Evolutionary conservation across 257 asterid genomes (phyloP).

Genomic region (Galeopsis tetrahit): DNA sequence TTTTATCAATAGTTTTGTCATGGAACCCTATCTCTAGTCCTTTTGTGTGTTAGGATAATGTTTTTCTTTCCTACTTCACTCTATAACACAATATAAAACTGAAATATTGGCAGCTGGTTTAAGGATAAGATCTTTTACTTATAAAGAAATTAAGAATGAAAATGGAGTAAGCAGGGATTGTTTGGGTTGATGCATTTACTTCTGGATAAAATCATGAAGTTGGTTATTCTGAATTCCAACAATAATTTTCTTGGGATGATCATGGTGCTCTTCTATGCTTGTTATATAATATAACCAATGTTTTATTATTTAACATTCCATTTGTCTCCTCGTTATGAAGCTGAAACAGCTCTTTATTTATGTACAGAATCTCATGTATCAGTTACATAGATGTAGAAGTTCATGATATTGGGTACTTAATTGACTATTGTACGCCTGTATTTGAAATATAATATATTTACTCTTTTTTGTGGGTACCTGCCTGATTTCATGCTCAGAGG

Average conservation of each 20-base stretch:
- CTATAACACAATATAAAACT: neutral
- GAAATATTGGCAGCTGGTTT: conserved; percentile 12
- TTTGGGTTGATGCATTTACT: conserved; percentile 8
- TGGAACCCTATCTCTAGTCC: neutral
- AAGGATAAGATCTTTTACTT: neutral
- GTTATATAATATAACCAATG: neutral
- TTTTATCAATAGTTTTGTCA: neutral
- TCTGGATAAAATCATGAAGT: conserved; percentile 4
- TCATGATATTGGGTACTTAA: conserved; percentile 1
- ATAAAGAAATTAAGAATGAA: conserved; percentile 14
- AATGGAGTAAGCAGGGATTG: neutral
- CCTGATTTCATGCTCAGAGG: conserved; percentile 10
- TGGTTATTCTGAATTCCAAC: conserved; percentile 8
- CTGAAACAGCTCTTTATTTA: neutral
- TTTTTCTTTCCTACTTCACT: neutral
- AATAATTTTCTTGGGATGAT: conserved; percentile 1
- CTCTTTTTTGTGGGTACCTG: conserved; percentile 23
- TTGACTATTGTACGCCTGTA: conserved; percentile 13
- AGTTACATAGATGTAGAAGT: conserved; percentile 5
- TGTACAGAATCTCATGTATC: neutral
- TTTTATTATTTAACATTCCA: conserved; percentile 2
- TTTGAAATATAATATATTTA: conserved; percentile 16
- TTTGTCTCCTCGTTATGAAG: neutral
- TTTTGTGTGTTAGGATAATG: neutral
- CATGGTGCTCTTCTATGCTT: conserved; percentile 2